Conservation (phyloP, 441 rosid genomes). For the Adansonia rubrostipa region DNA sequence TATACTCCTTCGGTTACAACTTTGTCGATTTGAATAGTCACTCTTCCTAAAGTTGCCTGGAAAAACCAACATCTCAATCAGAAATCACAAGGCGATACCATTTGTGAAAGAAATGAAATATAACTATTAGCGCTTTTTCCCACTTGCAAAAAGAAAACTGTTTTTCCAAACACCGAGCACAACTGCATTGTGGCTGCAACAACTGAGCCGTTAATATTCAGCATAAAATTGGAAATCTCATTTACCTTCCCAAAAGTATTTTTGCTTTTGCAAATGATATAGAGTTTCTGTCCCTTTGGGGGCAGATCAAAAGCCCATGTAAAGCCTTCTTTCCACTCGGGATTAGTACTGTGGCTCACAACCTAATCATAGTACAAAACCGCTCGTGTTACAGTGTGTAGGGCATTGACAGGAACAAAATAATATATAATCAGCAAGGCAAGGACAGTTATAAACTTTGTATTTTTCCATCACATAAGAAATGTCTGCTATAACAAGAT, state of each 20-base stretch:
- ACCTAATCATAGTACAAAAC: slow-evolving; percentile 44
- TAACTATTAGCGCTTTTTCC: neutral
- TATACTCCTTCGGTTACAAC: slow-evolving; percentile 80
- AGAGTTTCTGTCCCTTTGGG: slow-evolving; percentile 93
- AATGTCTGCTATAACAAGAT: neutral
- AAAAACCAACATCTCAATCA: slow-evolving; percentile 28
- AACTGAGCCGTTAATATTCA: neutral
- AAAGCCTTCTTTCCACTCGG: slow-evolving; percentile 93
- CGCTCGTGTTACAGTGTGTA: neutral
- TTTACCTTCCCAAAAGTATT: slow-evolving; percentile 90
- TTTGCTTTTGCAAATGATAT: slow-evolving; percentile 89
- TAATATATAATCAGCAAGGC: slow-evolving; percentile 11
- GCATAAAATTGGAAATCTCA: slow-evolving; percentile 5
- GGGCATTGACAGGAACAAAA: neutral
- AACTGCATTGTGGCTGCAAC: neutral
- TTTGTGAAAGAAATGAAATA: neutral
- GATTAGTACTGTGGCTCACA: slow-evolving; percentile 65
- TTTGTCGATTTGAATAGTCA: slow-evolving; percentile 80
- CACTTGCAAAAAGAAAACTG: neutral
- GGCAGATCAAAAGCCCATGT: slow-evolving; percentile 93
- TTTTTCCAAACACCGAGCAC: neutral
- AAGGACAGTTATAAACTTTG: neutral
- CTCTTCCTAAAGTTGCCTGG: slow-evolving; percentile 80
- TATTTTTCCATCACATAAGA: neutral
- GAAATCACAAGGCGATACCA: neutral